Evolutionary conservation across 1,139 yeast genomes (phyloP), one percentile per base, ranked within the genome.

Genomic region (Scheffersomyces segobiensis): DNA sequence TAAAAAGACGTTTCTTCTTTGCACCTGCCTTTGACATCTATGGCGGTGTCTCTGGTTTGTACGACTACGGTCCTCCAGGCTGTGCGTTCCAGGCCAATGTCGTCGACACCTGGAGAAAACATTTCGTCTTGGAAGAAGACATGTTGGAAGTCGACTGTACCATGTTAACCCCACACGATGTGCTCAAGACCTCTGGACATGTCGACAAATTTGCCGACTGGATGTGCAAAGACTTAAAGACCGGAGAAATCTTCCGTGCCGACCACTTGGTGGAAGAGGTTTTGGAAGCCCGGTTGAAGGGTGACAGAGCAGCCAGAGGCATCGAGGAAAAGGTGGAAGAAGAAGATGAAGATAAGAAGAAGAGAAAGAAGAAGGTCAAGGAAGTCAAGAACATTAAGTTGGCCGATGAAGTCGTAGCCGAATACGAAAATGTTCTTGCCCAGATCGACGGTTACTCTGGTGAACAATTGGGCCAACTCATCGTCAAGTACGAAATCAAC

Each of bases 51-150:
- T 91, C 98, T 56, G 99, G 99, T 65, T 83, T 96, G 60, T 96
- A 92, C 75, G 99, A 96, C 75, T 96, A 93, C 72, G 99, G 99
- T 78, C 99, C 99, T 62, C 98, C 99, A 74, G 99, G 99, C 61
- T 93, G 98, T 80, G 96, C 99, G 17, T 87, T 96, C 76, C 98
- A 95, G 81, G 97, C 98, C 69, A 95, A 95, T 75, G 85, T 96
- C 63, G 81, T 96, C 62, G 99, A 96, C 71, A 85, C 87, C 54
- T 96, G 99, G 99, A 89, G 98, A 82, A 95, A 93, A 77, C 99
- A 96, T 78, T 96, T 96, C 74, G 88, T 96, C 63, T 83, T 96
- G 65, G 98, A 96, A 76, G 99, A 96, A 79, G 98, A 95, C 71
- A 96, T 96, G 98, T 85, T 93, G 73, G 99, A 96, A 77, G 98